Evolutionary conservation across 108 stramenopile genomes (phyloP).

Genomic region (Pseudonitzschia multiseries): DNA sequence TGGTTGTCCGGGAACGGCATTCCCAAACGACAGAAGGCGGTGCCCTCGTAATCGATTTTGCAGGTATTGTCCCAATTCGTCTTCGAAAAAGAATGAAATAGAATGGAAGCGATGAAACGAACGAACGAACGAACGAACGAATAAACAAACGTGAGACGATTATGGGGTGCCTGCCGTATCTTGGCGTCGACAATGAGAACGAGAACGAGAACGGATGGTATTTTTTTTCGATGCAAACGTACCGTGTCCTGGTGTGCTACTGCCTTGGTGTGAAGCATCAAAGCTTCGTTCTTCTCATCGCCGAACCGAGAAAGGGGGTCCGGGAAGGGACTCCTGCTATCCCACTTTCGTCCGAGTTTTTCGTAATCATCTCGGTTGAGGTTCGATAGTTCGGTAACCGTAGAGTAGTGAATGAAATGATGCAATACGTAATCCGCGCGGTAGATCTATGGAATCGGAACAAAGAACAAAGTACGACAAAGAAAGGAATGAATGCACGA

Average conservation of each 20-base stretch:
- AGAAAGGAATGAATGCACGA: background rate
- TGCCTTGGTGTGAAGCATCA: constrained; percentile 87
- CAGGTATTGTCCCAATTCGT: constrained; percentile 42
- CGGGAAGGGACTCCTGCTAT: constrained; percentile 42
- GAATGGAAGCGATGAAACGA: background rate
- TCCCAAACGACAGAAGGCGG: constrained; percentile 50
- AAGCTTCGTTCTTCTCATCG: constrained; percentile 71
- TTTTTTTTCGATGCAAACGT: constrained; percentile 23
- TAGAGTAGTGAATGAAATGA: constrained; percentile 87
- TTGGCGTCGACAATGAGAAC: no score
- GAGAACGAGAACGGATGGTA: no score
- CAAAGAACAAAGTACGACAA: background rate
- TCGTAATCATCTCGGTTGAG: constrained; percentile 54
- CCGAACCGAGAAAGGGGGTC: constrained; percentile 58
- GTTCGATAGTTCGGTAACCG: constrained; percentile 67
- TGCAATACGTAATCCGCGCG: constrained; percentile 76
- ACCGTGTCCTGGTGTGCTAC: constrained; percentile 70
- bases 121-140: no score
- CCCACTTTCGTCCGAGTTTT: constrained; percentile 31
- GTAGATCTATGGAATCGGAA: constrained; percentile 12
- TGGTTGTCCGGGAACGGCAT: constrained; percentile 56
- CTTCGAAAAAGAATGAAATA: background rate
- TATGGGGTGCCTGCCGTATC: background rate
- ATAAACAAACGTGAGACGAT: background rate
- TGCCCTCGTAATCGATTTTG: constrained; percentile 21